Evolutionary conservation across 164 flowering plant genomes (phyloP), one percentile per base, ranked within the genome.

Genomic region (Magnolia changhungtana): DNA sequence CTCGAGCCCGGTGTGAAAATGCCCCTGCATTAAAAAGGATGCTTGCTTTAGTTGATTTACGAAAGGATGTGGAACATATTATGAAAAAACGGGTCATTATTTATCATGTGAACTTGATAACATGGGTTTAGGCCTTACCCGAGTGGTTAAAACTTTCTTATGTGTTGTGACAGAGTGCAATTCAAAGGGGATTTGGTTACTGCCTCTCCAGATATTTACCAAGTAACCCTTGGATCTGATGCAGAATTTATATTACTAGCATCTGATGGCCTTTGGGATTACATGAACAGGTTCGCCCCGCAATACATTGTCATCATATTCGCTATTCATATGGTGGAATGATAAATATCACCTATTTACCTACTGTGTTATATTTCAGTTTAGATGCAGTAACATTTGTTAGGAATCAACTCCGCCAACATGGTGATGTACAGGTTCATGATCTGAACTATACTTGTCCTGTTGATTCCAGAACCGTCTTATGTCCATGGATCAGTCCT

Each of bases 181-280:
- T 87, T 96, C 82, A 84, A 69, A 13, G 91, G 82, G 65, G 97
- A 96, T 81, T 86, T 94, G 86, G 90, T 96, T 63, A 82, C 86
- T 75, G 90, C 97, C 69, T 76, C 84, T 74, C 99, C 98, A 76
- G 98, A 96, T 75, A 75, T 91, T 65, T 87, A 74, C 73, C 87
- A 87, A 83, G 87, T 87, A 50, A 59, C 82, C 81, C 90, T 96
- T 49, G 92, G 90, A 58, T 77, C 92, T 65, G 99, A 92, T 84
- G 88, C 87, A 70, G 99, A 94, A 79, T 94, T 92, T 77, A 9
- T 94, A 73, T 21, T 96, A 37, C 84, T 96, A 80, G 98, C 99
- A 71, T 90, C 98, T 75, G 99, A 96, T 87, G 99, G 99, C 61
- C 85, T 96, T 72, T 96, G 97, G 99, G 99, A 96, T 83, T 96